Base-by-base conservation (phyloP, 805 yeast genomes). In the Kuraishia hungarica region DNA sequence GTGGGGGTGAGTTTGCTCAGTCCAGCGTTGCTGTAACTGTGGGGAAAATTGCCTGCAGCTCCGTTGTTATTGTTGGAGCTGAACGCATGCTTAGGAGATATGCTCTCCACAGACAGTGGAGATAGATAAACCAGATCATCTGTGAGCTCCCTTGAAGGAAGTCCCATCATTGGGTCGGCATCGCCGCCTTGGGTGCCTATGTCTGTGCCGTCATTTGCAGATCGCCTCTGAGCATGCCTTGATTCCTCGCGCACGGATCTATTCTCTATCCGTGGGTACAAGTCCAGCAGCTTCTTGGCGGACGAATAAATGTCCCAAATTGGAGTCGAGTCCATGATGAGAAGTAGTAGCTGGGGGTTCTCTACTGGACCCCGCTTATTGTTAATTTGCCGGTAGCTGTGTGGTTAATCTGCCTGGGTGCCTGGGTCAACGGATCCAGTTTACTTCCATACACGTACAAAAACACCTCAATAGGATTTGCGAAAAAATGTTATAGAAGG, bases 251-350 rank as follows among this genome's bases (percentile, higher is more conserved):
- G 59, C n/a, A 61, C 24, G 2, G 58, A 59, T 53, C 73, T 58
- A 54, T 67, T 68, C 53, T 65, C 65, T 22, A 70, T 66, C 53
- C 74, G 58, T 10, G 72, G 71, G 53, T 67, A 69, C 8, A 70
- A 58, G 2, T 69, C 70, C 17, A 70, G 55, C 10, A 70, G 51
- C 47, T 64, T 67, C 51, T 60, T 68, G 1, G 73, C 72, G 22
- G 67, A 62, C 21, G 66, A 55, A 53, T 70, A 70, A 1, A 70
- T 66, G 51, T 67, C 72, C 74, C 74, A 70, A 39, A 70, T 69
- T 15, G 73, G 67, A 28, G 64, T 61, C 26, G 64, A 53, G 54
- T 63, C 67, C 66, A 65, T 65, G 43, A 11, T 47, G 8, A 19
- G 13, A n/a, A 20, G 29, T 23, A 10, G 21, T 15, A 21, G 17